Percentiles rank a stretch among this genome's conserved stretches.
phyloP scores from a whole-genome alignment of 352 stramenopile genomes.

The Phytophthora podocarpi region DNA sequence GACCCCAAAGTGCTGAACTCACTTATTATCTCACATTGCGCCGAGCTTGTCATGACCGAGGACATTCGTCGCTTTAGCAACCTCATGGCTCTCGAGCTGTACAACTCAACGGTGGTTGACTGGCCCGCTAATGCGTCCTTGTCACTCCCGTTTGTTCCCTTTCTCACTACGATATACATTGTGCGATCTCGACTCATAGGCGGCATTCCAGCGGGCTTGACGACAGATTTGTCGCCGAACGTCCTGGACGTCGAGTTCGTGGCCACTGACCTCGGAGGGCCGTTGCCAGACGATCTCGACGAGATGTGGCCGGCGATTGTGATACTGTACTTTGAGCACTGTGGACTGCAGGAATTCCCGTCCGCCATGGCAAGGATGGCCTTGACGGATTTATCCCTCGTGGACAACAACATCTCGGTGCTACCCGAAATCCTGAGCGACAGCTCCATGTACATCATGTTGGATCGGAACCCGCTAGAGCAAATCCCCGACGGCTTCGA shows the following conservation, averaged over 20 bases:
- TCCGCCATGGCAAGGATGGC: conserved; percentile 16
- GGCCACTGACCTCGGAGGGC: conserved; percentile 21
- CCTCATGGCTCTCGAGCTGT: conserved; percentile 49
- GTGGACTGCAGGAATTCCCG: conserved; percentile 37
- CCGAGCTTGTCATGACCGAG: conserved; percentile 26
- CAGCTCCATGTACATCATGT: conserved; percentile 40
- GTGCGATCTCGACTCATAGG: conserved; percentile 24
- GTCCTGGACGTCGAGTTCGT: conserved; percentile 48
- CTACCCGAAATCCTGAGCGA: conserved; percentile 31
- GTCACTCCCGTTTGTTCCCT: conserved; percentile 24
- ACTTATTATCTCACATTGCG: conserved; percentile 55
- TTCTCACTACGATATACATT: conserved; percentile 42
- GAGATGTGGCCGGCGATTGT: conserved; percentile 35
- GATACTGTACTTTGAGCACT: conserved; percentile 51
- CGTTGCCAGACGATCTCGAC: conserved; percentile 31
- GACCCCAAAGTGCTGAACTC: conserved; percentile 43
- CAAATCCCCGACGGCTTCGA: conserved; percentile 15
- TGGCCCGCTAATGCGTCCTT: conserved; percentile 37
- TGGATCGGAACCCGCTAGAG: conserved; percentile 41
- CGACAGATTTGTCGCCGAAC: conserved; percentile 28
- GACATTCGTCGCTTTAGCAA: conserved; percentile 36
- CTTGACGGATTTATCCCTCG: conserved; percentile 41
- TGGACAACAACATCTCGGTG: conserved; percentile 44
- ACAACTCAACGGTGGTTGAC: conserved; percentile 43
- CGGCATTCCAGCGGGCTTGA: conserved; percentile 39